Base-by-base conservation (phyloP, 1,284 basidiomycete genomes). In the Boletellus dicymbophilus region DNA sequence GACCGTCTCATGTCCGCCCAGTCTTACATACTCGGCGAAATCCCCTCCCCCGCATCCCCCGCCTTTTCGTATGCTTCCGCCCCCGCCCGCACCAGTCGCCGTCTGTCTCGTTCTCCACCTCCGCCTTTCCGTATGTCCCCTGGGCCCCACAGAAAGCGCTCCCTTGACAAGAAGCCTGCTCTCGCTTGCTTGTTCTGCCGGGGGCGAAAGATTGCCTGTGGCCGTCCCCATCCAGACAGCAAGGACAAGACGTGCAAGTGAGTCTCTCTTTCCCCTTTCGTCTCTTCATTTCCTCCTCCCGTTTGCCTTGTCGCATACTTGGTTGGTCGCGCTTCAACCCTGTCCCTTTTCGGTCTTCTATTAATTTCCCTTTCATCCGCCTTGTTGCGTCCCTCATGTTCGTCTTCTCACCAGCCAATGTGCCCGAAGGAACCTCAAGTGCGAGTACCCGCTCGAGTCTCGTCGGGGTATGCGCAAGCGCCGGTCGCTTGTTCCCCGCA, bases 191-290 rank as follows among this genome's bases (percentile, higher is more conserved):
- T 79, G 13, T 85, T 85, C 59, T 84, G 82, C 60, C 72, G 82
- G 30, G 80, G 79, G 5, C 70, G 82, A 37, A 84, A 85, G 67
- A 85, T 85, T 48, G 83, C 82, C 4, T 85, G 82, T 52, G 80
- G 81, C 0, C 77, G 80, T 18, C 78, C 80, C 2, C 55, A 72
- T 18, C 71, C 75, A 4, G 76, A 72, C 12, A 78, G 73, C 54
- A 68, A 71, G 39, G 79, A 81, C 54, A 74, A 73, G 54, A 80
- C 79, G 1, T 84, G 82, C 81, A 81, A 81, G 83, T 84, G 56
- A 73, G 82, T 77, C 4, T 6, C 37, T 43, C n/a, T n/a, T n/a
- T n/a, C n/a, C n/a, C n/a, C n/a, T n/a, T n/a, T n/a, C n/a, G n/a
- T n/a, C n/a, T n/a, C n/a, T n/a, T n/a, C n/a, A n/a, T n/a, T n/a